Conservation (phyloP, 257 asterid genomes). For the Leonotis leonurus region DNA sequence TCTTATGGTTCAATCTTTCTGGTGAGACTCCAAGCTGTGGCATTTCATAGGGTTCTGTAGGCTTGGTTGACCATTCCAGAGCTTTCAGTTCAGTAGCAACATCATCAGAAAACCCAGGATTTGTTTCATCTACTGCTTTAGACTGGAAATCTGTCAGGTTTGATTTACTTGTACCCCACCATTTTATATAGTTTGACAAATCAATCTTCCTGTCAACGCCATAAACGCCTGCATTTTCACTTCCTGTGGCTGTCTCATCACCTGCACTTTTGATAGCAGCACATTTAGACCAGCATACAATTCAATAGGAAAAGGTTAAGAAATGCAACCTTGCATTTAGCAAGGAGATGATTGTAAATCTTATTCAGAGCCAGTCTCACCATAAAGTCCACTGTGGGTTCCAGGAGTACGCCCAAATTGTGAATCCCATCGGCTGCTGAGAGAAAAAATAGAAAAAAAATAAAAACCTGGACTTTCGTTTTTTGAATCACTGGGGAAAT, state of each 20-base stretch:
- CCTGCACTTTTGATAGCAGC: conserved; percentile 39
- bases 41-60: conserved; percentile 93
- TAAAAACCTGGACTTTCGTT: background rate
- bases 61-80: conserved; percentile 46
- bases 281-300: conserved; percentile 14
- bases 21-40: conserved; percentile 66
- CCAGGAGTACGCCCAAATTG: conserved; percentile 62
- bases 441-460: conserved; percentile 6
- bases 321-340: background rate
- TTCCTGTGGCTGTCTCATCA: conserved; percentile 55
- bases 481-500: background rate
- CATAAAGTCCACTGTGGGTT: conserved; percentile 55
- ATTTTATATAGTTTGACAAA: conserved; percentile 79
- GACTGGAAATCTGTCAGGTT: conserved; percentile 49
- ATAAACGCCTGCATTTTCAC: conserved; percentile 56
- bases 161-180: conserved; percentile 84
- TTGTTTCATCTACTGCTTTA: conserved; percentile 59
- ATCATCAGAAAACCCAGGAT: conserved; percentile 52
- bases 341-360: background rate
- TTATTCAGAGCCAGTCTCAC: conserved; percentile 32
- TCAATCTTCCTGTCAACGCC: conserved; percentile 78
- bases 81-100: conserved; percentile 60
- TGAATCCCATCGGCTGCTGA: conserved; percentile 75
- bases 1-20: conserved; percentile 51
- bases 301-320: conserved; percentile 1